Base-by-base conservation (phyloP, 2,329 filamentous ascomycete species). In the Aaosphaeria pasadenensis region DNA sequence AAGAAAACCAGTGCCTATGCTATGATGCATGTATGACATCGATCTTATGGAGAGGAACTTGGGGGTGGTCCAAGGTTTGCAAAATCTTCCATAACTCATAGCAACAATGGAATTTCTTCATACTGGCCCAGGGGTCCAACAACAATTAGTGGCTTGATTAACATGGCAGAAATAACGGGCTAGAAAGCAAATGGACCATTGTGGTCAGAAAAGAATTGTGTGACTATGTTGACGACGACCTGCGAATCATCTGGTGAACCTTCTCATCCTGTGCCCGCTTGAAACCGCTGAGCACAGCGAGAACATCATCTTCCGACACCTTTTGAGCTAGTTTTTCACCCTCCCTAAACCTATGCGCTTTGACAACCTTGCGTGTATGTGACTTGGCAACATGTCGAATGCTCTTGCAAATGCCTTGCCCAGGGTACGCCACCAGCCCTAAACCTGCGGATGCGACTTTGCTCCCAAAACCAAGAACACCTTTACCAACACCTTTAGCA, bases 401-500 rank as follows among this genome's bases (percentile, higher is more conserved):
- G 24, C 48, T 51, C 46, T 55, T 56, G n/a, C 47, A 49, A 7
- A 58, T 51, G 4, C 52, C 54, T 6, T 55, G 42, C 11, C 51
- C 51, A 35, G 55, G 55, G 40, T 56, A 56, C 30, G 51, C 54
- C 5, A 58, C 46, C 2, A 54, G 40, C 5, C 50, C 52, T 7
- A 55, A 9, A n/a, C 43, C 11, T 6, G 48, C 39, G 24, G 11
- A 11, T 41, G 39, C 39, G 24, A 28, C 17, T 24, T 11, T 11
- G 24, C 39, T 39, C 29, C 55, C 11, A 9, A 64, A 53, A 0
- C 64, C 63, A 35, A 45, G 59, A 30, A 67, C 44, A 0, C 59
- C 62, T 45, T 60, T 60, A 1, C 61, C 60, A 3, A 62, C 39
- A 2, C 61, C 59, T 45, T 62, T 63, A 24, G 56, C 38, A 42